phyloP scores from a whole-genome alignment of 352 stramenopile genomes.

The Elongisporangium prolatum region DNA sequence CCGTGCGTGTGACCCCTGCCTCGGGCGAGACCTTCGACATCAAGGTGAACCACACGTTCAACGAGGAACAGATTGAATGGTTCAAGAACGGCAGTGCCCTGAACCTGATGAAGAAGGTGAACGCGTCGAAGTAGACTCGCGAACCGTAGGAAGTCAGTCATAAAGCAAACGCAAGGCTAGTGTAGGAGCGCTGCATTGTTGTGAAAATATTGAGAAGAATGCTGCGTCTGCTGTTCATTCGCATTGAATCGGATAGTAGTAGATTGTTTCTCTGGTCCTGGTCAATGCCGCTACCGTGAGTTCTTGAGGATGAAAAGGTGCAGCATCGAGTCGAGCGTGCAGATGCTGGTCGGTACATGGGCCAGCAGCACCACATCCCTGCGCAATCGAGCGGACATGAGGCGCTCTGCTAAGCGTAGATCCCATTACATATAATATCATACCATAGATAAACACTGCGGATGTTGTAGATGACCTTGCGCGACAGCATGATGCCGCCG shows the following conservation, averaged over 20 bases:
- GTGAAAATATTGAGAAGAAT: slow-evolving; percentile 24
- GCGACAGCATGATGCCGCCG: slow-evolving; percentile 52
- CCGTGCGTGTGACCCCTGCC: slow-evolving; percentile 69
- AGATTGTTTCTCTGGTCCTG: background rate
- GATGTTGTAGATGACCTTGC: slow-evolving; percentile 40
- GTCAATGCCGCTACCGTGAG: slow-evolving; percentile 13
- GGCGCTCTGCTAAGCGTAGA: no score
- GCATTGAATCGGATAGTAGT: background rate
- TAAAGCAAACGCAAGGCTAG: slow-evolving; percentile 18
- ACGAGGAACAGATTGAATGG: slow-evolving; percentile 94
- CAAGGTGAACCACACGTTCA: slow-evolving; percentile 93
- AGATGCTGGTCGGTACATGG: slow-evolving; percentile 27
- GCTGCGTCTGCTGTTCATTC: background rate
- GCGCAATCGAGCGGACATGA: background rate
- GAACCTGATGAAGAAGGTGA: slow-evolving; percentile 94
- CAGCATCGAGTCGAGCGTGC: slow-evolving; percentile 18
- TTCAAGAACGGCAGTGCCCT: slow-evolving; percentile 93
- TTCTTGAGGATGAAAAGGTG: slow-evolving; percentile 29
- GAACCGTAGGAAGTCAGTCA: slow-evolving; percentile 27
- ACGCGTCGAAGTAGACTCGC: slow-evolving; percentile 30
- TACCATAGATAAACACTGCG: slow-evolving; percentile 43
- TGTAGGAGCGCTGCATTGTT: slow-evolving; percentile 14
- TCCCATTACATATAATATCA: no score
- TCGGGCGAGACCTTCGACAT: slow-evolving; percentile 79
- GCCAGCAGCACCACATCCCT: slow-evolving; percentile 31